Evolutionary conservation across 2,329 filamentous ascomycete genomes (phyloP), one percentile per base, ranked within the genome.

Genomic region (Fusarium sp.): DNA sequence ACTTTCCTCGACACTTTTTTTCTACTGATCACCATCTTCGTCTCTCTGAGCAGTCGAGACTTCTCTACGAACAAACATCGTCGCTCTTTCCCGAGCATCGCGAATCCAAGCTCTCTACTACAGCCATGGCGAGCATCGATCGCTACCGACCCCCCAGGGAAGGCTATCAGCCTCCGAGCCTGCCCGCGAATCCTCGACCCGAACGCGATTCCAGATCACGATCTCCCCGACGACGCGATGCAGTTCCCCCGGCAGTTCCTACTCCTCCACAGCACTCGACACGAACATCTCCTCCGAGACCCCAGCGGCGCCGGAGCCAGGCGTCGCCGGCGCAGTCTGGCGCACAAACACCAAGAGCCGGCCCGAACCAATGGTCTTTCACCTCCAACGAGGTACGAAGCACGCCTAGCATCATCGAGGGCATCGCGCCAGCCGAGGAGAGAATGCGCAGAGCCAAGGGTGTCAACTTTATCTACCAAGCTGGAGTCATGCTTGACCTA

Each of bases 401-500:
- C 79, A 93, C 94, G 8, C 96, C 96, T 1, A 96, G 94, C 61
- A 92, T 97, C 67, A 83, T 95, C 16, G 94, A 98, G 75, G 96
- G 96, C 24, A 90, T 98, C 80, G 82, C 90, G 10, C 87, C 91
- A 5, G 89, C 91, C 33, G 92, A 96, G 79, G 96, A 98, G 84
- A 89, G 94, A 71, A 88, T 93, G 73, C 88, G 93, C 67, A 91
- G 96, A 64, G 92, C 93, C 69, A 98, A 98, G 82, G 96, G 96
- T 55, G 92, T 98, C 80, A 97, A 98, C 82, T 99, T 99, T 84
- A 97, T 99, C 78, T 92, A 94, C 72, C 95, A 98, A 82, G 94
- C 96, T 51, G 96, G 96, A 73, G 94, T 97, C 75, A 91, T 98
- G 85, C 89, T 98, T 61, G 96, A 97, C 80, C 86, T 98, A 58